Evolutionary conservation across 768 basidiomycete genomes (phyloP).

Genomic region (Amanita inopinata): DNA sequence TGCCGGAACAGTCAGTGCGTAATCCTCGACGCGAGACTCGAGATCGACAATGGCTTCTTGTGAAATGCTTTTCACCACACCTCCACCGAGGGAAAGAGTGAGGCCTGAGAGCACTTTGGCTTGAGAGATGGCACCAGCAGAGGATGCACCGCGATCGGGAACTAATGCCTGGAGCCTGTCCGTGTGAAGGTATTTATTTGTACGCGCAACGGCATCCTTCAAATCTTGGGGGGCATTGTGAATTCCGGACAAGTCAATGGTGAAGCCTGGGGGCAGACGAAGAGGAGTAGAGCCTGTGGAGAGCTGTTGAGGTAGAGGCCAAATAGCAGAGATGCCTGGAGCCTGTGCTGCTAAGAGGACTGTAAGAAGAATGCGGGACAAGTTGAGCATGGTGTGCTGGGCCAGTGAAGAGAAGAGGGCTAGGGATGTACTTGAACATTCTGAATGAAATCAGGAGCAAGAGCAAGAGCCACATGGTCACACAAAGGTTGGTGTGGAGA

Average conservation of each 20-base stretch:
- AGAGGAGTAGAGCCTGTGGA: slow-evolving; percentile 30
- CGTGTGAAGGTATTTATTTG: slow-evolving; percentile 29
- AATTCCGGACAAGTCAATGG: slow-evolving; percentile 34
- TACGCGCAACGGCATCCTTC: slow-evolving; percentile 40
- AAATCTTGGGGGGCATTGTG: slow-evolving; percentile 44
- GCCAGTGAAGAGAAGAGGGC: no score
- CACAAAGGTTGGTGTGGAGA: no score
- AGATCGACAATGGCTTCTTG: slow-evolving; percentile 42
- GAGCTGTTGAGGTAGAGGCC: slow-evolving; percentile 33
- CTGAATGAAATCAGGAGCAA: not conserved
- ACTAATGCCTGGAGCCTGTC: slow-evolving; percentile 56
- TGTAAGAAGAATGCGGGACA: not conserved
- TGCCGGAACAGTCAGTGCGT: slow-evolving; percentile 45
- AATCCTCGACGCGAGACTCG: slow-evolving; percentile 50
- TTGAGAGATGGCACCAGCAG: slow-evolving; percentile 26
- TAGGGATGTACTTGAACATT: no score
- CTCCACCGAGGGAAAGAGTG: slow-evolving; percentile 31
- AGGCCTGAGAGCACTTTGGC: slow-evolving; percentile 37
- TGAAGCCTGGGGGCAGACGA: slow-evolving; percentile 24
- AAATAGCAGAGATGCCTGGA: slow-evolving; percentile 19
- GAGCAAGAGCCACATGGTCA: not conserved
- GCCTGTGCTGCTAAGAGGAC: not conserved
- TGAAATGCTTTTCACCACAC: slow-evolving; percentile 35
- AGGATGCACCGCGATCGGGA: slow-evolving; percentile 48
- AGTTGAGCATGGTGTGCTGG: slow-evolving; percentile 1